Base-by-base conservation (phyloP, 2,329 filamentous ascomycete species). In the Colletotrichum costaricense region DNA sequence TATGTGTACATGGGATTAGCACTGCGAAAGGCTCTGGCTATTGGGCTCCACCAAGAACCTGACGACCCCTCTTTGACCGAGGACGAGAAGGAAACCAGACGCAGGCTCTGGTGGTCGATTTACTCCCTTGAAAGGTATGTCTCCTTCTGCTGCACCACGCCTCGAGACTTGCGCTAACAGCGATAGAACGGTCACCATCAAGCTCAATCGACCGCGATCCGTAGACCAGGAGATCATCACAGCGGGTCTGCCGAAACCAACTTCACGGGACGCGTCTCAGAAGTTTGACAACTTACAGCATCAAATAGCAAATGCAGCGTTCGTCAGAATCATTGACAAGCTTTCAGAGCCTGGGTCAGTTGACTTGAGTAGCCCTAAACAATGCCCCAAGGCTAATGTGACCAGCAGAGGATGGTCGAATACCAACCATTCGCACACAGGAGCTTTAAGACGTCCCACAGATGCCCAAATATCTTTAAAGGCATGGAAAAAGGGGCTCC, bases 261-360 rank as follows among this genome's bases (percentile, higher is more conserved):
- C 71, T 2, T n/a, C 75, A 0, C 24, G 79, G 6, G 81, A 78
- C 74, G 67, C 59, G 52, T 35, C 49, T 0, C 81, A 82, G 49
- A 75, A 59, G 28, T 81, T 80, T 30, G 76, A 82, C 68, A 83
- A 83, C 57, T 62, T 82, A 3, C 76, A 78, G 16, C 78, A 78
- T 30, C 81, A 82, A 55, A 78, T 82, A 63, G 79, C 81, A 1
- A 77, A 81, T 46, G 76, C 76, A 4, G 75, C 74, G 12, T 69
- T 83, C 7, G 78, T 80, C 12, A 76, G 67, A 26, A 80, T 82
- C 16, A 69, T 83, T 0, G 81, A 83, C 52, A 73, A 75, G 19
- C 76, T 80, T 3, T 76, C 78, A 1, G 80, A 80, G 9, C 67
- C 75, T 30, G 73, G 74, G 78, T 78, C 71, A 52, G 73, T 56